Percentiles rank a stretch among this genome's conserved stretches.
These are phyloP conservation scores for Dioscorea dumetorum DNA, from an alignment of 106 monocot species.

Conservation along the genomic window DNA sequence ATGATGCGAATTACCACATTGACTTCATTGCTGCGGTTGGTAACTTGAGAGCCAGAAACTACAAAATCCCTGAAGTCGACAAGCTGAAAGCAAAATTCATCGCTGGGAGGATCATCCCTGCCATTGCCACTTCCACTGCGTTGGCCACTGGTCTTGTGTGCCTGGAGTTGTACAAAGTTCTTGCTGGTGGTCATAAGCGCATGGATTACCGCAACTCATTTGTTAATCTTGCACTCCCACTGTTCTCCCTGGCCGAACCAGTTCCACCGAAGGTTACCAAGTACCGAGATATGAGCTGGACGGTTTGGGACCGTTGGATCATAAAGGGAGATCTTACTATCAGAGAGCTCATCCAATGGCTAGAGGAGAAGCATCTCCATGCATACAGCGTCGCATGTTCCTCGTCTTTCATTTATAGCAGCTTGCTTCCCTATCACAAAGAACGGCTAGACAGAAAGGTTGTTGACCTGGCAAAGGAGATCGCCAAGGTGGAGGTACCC, in stretches of 20 bases:
- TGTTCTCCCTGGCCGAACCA: slow-evolving; percentile 48
- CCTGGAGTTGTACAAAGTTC: slow-evolving; percentile 55
- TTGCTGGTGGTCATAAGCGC: slow-evolving; percentile 45
- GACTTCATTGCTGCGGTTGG: slow-evolving; percentile 56
- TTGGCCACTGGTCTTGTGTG: slow-evolving; percentile 63
- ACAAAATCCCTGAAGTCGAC: slow-evolving; percentile 56
- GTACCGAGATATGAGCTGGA: slow-evolving; percentile 37
- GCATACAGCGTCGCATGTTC: slow-evolving; percentile 64
- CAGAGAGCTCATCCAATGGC: slow-evolving; percentile 53
- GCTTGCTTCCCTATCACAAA: slow-evolving; percentile 42
- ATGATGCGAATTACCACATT: slow-evolving; percentile 54
- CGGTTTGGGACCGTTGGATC: slow-evolving; percentile 53
- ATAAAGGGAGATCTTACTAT: slow-evolving; percentile 46
- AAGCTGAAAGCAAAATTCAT: slow-evolving; percentile 61
- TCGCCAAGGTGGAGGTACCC: slow-evolving; percentile 50
- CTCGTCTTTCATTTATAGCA: slow-evolving; percentile 42
- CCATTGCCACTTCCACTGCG: slow-evolving; percentile 45
- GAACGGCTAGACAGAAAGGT: slow-evolving; percentile 59
- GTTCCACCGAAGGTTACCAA: slow-evolving; percentile 48
- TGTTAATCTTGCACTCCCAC: slow-evolving; percentile 49
- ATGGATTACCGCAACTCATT: slow-evolving; percentile 58
- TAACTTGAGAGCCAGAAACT: slow-evolving; percentile 67
- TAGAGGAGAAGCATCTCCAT: slow-evolving; percentile 42
- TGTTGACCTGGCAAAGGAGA: slow-evolving; percentile 45
- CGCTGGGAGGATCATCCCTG: slow-evolving; percentile 48